Percentiles rank a stretch among this genome's conserved stretches.
These are phyloP conservation scores for Globisporangium yorkense DNA, from an alignment of 352 stramenopile genomes.

Conservation along the genomic window DNA sequence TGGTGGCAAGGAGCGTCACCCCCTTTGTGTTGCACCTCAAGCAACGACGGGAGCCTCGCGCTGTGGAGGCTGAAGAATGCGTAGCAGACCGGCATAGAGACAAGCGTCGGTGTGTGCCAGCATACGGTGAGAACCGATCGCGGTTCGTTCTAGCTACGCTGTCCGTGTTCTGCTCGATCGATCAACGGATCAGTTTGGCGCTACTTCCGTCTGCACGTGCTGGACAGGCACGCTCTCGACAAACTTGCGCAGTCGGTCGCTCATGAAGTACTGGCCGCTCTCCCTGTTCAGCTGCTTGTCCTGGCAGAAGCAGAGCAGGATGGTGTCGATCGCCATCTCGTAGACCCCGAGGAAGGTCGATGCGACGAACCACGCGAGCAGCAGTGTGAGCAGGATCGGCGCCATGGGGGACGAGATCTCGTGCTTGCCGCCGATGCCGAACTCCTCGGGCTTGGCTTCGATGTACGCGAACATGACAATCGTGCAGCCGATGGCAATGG, in stretches of 20 bases:
- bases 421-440: conserved; percentile 38
- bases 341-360: conserved; percentile 94
- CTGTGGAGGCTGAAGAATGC: neutral
- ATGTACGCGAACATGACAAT: conserved; percentile 59
- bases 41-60: neutral
- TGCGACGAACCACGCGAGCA: conserved; percentile 91
- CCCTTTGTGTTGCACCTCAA: neutral
- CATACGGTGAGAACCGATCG: too few relatives aligned
- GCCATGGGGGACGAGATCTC: conserved; percentile 79
- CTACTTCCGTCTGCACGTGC: neutral
- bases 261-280: conserved; percentile 73
- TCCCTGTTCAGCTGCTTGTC: conserved; percentile 80
- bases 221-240: conserved; percentile 51
- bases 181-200: neutral
- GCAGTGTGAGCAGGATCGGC: conserved; percentile 86
- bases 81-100: neutral
- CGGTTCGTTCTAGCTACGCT: too few relatives aligned
- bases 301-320: conserved; percentile 95
- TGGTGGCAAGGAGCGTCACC: neutral
- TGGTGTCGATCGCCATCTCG: conserved; percentile 93
- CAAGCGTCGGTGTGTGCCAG: neutral
- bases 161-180: neutral
- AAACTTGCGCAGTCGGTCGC: conserved; percentile 60
- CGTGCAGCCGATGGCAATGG: conserved; percentile 50
- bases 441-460: conserved; percentile 45